Conservation (phyloP, 2,329 filamentous ascomycete genomes). For the Sporothrix luriei region DNA sequence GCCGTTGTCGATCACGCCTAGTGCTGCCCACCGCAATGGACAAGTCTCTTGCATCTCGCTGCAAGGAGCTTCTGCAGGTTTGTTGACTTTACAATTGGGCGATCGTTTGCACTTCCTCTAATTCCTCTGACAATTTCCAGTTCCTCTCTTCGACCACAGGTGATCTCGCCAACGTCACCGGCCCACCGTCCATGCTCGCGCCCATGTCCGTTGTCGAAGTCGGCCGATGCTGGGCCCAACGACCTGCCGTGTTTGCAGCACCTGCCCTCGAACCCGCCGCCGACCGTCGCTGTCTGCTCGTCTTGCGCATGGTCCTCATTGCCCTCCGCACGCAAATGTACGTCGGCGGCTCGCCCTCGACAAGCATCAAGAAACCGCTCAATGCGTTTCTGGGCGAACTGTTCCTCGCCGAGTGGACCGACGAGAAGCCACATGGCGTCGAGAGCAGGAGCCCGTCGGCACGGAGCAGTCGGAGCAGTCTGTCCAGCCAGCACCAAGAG, state of each 20-base stretch:
- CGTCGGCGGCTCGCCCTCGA: conserved; percentile 49
- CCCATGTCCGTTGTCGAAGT: conserved; percentile 55
- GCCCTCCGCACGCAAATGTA: conserved; percentile 54
- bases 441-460: conserved; percentile 35
- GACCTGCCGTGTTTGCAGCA: conserved; percentile 52
- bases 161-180: conserved; percentile 56
- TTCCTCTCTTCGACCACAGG: conserved; percentile 49
- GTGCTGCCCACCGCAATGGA: conserved; percentile 36
- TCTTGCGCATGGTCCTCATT: conserved; percentile 53
- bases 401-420: conserved; percentile 49
- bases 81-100: background rate
- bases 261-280: conserved; percentile 50
- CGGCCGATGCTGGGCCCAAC: conserved; percentile 55
- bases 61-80: conserved; percentile 43
- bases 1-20: background rate
- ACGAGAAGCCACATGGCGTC: conserved; percentile 37
- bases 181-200: conserved; percentile 54
- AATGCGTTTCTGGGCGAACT: conserved; percentile 58
- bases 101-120: fast-evolving
- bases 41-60: conserved; percentile 40
- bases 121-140: conserved; percentile 32
- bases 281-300: conserved; percentile 50
- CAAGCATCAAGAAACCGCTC: conserved; percentile 57
- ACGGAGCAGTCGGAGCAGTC: background rate
- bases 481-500: background rate